phyloP scores from a whole-genome alignment of 169 alveolate genomes.

The Perkinsus chesapeaki region DNA sequence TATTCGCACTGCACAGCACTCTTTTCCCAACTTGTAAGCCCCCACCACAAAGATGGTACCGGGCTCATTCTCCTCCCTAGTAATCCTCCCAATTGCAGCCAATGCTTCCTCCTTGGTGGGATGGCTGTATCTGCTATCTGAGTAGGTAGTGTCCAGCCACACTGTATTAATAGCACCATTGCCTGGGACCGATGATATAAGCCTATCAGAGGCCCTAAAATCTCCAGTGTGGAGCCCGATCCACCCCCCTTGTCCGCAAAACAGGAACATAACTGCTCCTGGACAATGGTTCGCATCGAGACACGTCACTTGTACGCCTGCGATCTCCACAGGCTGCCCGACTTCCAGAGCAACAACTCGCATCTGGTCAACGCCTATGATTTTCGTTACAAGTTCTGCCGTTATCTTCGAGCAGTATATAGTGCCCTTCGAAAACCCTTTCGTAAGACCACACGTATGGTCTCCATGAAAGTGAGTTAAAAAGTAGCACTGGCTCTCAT shows the following conservation, averaged over 20 bases:
- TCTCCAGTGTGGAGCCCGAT: not conserved
- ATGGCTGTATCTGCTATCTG: not conserved
- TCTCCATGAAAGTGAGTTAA: not conserved
- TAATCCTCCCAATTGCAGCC: not conserved
- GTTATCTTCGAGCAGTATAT: not conserved
- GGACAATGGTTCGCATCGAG: not conserved
- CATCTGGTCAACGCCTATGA: not conserved
- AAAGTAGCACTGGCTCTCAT: not conserved
- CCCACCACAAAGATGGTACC: not conserved
- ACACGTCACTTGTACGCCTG: not conserved
- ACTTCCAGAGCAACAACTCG: not conserved
- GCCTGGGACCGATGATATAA: not conserved
- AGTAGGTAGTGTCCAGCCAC: not conserved
- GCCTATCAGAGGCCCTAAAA: not conserved
- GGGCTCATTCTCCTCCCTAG: not conserved
- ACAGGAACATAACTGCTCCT: not conserved
- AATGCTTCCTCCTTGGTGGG: not conserved
- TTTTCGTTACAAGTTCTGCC: not conserved
- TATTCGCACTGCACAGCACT: not conserved
- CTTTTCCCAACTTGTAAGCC: not conserved
- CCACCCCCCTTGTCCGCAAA: not conserved
- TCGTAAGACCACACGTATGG: not conserved
- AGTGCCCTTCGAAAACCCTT: not conserved
- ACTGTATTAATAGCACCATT: not conserved
- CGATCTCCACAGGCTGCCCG: not conserved